phyloP scores from a whole-genome alignment of 371 early-diverging fungal species.

The Mortierella sp. region DNA sequence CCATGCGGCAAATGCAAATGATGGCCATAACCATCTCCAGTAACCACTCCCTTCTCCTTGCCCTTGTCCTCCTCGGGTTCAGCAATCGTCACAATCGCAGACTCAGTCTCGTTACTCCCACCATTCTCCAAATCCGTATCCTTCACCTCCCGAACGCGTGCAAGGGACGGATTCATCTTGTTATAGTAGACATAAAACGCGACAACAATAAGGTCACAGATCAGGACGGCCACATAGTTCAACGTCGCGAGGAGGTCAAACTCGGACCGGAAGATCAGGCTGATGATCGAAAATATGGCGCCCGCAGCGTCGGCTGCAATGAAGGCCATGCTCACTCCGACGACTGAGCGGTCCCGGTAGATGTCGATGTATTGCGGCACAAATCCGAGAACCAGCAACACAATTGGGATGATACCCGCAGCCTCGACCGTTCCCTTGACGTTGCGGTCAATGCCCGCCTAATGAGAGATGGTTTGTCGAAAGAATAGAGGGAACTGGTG shows the following conservation, averaged over 20 bases:
- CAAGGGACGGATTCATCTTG: conserved; percentile 25
- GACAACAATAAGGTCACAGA: conserved; percentile 38
- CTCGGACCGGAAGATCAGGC: conserved; percentile 38
- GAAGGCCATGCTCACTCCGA: conserved; percentile 63
- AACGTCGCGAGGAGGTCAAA: conserved; percentile 32
- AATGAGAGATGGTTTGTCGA: neutral
- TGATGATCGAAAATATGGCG: conserved; percentile 62
- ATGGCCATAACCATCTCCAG: neutral
- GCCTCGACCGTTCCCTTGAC: conserved; percentile 51
- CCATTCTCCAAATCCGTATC: conserved; percentile 8
- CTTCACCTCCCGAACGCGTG: neutral
- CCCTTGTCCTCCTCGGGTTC: neutral
- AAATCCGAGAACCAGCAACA: conserved; percentile 62
- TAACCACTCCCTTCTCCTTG: neutral
- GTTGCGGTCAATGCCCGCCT: conserved; percentile 17
- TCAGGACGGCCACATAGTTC: conserved; percentile 33
- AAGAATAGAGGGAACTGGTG: neutral
- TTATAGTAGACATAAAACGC: conserved; percentile 33
- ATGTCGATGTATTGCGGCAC: conserved; percentile 67
- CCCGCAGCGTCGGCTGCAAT: conserved; percentile 64
- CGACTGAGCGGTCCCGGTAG: conserved; percentile 56
- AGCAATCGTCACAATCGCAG: neutral
- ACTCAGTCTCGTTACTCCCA: neutral
- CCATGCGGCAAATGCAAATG: neutral
- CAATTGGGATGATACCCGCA: conserved; percentile 63